phyloP scores from a whole-genome alignment of 805 yeast species.

The Candida tammaniensis region DNA sequence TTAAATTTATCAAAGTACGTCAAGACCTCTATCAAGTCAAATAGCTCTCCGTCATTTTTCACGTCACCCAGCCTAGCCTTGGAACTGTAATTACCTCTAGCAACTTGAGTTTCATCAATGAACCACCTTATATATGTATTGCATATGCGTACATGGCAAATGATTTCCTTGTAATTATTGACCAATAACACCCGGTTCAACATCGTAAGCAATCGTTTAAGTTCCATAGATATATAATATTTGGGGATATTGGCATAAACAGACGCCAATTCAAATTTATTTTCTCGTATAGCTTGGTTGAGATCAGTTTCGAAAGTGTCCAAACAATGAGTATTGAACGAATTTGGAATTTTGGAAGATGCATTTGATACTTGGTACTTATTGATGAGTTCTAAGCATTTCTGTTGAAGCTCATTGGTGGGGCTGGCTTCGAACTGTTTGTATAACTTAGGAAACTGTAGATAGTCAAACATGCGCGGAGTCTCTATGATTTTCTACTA shows the following conservation, averaged over 20 bases:
- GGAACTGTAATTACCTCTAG: slow-evolving; percentile 2
- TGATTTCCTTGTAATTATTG: slow-evolving; percentile 6
- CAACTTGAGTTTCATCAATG: slow-evolving; percentile 5
- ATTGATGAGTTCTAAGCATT: slow-evolving; percentile 21
- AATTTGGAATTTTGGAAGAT: too few species aligned
- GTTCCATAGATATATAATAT: slow-evolving; percentile 12
- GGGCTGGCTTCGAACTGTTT: slow-evolving; percentile 2
- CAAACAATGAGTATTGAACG: too few species aligned
- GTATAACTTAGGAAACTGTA: slow-evolving; percentile 9
- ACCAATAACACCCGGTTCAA: slow-evolving; percentile 5
- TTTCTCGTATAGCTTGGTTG: too few species aligned
- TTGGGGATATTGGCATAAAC: slow-evolving; percentile 18
- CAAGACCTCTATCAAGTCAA: slow-evolving; percentile 6
- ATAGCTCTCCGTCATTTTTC: slow-evolving; percentile 5
- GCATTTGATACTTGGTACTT: slow-evolving; percentile 14
- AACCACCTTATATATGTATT: slow-evolving; percentile 11
- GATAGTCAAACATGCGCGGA: slow-evolving; percentile 8
- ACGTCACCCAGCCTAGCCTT: slow-evolving; percentile 7
- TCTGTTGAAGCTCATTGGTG: not conserved
- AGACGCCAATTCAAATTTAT: slow-evolving; percentile 1
- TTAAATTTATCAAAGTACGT: slow-evolving; percentile 9
- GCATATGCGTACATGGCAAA: slow-evolving; percentile 10
- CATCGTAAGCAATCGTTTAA: slow-evolving; percentile 6
- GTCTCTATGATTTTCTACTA: not conserved
- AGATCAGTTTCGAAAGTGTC: too few species aligned